Evolutionary conservation across 208 protist genomes (phyloP), one percentile per base, ranked within the genome.

Genomic region (Paratrypanosoma confusum): DNA sequence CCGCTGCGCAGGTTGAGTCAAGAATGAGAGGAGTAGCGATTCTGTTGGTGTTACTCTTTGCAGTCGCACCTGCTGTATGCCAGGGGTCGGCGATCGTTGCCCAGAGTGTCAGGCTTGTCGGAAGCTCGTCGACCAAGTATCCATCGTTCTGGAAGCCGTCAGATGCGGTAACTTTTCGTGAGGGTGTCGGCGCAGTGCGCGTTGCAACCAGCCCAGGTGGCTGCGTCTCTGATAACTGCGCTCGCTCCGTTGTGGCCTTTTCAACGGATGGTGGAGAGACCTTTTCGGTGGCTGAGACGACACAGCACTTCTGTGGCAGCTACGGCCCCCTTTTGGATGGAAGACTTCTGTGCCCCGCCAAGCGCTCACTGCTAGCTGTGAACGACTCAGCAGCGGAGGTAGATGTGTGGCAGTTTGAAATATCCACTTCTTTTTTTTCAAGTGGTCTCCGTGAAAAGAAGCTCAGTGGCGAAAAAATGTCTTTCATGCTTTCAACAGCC

Each of bases 251-350:
- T 14, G 17, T 78, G n/a, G n/a, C n/a, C 13, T 87, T 71, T 47
- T 77, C 60, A 7, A 74, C 71, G 33, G 78, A 87, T 46, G 29
- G 35, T 24, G 78, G 70, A 0, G 67, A 45, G 5, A 66, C 20
- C 23, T 64, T 82, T 21, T 54, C 50, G 0, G 29, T 49, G 17
- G 41, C 57, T 4, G 33, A 65, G 33, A 60, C 48, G 3, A 43
- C 49, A 5, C 40, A 58, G 33, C 47, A 54, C 14, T 78, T 82
- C 54, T 87, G 78, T 62, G 62, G 55, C 16, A 38, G 56, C 16
- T 44, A 46, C 11, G 74, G 74, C 20, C 55, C 77, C 37, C 32
- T 81, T n/a, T 25, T 77, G 2, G 59, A 68, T 18, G 59, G 41
- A 2, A 43, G 46, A 16, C 56, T 89, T 20, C 50, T 61, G n/a